Conservation (phyloP, 2,329 filamentous ascomycete genomes). For the Pseudopyricularia cyperi region DNA sequence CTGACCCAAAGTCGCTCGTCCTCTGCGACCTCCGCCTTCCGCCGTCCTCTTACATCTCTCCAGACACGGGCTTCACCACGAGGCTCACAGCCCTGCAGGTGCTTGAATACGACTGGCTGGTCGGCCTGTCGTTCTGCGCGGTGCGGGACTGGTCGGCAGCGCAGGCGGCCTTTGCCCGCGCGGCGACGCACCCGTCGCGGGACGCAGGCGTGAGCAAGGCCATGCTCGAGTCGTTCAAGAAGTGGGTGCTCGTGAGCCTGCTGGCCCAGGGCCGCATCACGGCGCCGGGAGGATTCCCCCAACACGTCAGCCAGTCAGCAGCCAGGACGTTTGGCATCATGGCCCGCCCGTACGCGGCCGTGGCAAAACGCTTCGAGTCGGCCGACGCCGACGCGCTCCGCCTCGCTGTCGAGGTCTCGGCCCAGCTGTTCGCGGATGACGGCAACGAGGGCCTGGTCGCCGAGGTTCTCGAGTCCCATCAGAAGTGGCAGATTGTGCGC, state of each 20-base stretch:
- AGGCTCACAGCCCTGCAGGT: constrained; percentile 38
- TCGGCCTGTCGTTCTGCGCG: constrained; percentile 52
- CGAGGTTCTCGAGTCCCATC: constrained; percentile 58
- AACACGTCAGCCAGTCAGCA: constrained; percentile 36
- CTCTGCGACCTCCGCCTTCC: constrained; percentile 33
- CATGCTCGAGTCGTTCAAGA: constrained; percentile 84
- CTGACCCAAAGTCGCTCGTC: constrained; percentile 9
- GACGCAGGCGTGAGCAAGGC: constrained; percentile 56
- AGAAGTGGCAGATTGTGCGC: constrained; percentile 61
- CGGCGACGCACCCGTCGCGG: constrained; percentile 52
- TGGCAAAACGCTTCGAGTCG: constrained; percentile 57
- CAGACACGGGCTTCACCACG: constrained; percentile 41
- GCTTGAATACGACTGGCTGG: constrained; percentile 57
- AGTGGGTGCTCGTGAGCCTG: constrained; percentile 70
- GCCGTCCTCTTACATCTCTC: constrained; percentile 45
- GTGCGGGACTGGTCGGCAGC: constrained; percentile 50
- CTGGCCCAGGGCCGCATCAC: constrained; percentile 50
- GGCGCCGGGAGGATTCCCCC: constrained; percentile 31
- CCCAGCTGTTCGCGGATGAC: constrained; percentile 52
- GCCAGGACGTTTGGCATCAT: constrained; percentile 44
- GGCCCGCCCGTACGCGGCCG: constrained; percentile 55
- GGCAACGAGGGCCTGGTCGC: constrained; percentile 58
- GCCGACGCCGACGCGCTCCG: constrained; percentile 41
- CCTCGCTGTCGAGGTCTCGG: constrained; percentile 41
- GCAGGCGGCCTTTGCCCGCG: constrained; percentile 46